Percentiles rank a stretch among this genome's conserved stretches.
Evolutionary conservation across 2,329 filamentous ascomycete species (phyloP).

Genomic region (Alternaria gaisen): DNA sequence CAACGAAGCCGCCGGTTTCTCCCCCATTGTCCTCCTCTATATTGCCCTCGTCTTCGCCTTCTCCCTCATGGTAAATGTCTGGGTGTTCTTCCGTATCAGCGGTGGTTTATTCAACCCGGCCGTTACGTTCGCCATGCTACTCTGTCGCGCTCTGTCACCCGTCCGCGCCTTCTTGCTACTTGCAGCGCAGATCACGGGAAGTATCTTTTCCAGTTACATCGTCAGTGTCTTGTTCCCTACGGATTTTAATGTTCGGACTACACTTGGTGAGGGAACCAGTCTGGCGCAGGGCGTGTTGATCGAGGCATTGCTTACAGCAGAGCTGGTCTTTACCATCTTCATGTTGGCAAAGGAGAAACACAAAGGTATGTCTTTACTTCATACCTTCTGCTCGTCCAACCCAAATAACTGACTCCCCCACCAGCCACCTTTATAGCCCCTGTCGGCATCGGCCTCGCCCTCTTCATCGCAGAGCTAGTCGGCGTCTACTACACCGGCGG

Average conservation of each 20-base stretch:
- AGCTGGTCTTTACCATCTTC: conserved; percentile 51
- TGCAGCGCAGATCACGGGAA: conserved; percentile 56
- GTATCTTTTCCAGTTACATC: conserved; percentile 56
- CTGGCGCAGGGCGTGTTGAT: conserved; percentile 57
- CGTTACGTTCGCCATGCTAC: conserved; percentile 49
- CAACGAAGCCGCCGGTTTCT: conserved; percentile 55
- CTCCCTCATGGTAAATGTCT: conserved; percentile 51
- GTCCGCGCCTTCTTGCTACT: conserved; percentile 55
- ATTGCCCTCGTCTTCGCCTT: conserved; percentile 50
- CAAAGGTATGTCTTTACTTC: conserved; percentile 49
- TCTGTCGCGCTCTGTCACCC: conserved; percentile 53
- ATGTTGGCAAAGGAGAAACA: conserved; percentile 79
- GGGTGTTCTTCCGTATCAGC: conserved; percentile 52
- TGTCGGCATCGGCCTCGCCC: conserved; percentile 73
- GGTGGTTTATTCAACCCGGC: conserved; percentile 45
- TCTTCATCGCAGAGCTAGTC: conserved; percentile 69
- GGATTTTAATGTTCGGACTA: conserved; percentile 57
- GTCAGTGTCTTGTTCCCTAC: conserved; percentile 58
- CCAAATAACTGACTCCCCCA: conserved; percentile 4
- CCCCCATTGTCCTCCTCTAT: conserved; percentile 54
- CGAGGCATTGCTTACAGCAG: conserved; percentile 48
- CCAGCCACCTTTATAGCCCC: conserved; percentile 73
- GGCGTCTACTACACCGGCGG: conserved; percentile 60
- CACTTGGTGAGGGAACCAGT: conserved; percentile 53
- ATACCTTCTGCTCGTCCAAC: not conserved